These are phyloP conservation scores for Pholiota conissans DNA, from an alignment of 768 basidiomycete genomes.

Conservation along the genomic window DNA sequence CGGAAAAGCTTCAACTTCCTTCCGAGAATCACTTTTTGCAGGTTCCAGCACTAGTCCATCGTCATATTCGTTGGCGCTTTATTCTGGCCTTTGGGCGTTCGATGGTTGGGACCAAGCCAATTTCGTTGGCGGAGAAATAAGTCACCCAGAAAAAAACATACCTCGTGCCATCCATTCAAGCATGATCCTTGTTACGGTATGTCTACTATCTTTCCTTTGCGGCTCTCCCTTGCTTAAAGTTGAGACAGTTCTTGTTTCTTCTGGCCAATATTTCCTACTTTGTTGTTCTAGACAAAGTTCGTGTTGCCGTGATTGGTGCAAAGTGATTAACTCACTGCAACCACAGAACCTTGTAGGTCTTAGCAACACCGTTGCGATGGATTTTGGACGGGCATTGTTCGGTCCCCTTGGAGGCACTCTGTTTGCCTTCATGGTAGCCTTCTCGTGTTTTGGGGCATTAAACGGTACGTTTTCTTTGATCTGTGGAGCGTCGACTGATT, in stretches of 20 bases:
- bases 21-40: slow-evolving; percentile 67
- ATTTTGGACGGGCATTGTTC: slow-evolving; percentile 87
- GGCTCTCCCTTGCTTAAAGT: slow-evolving; percentile 3
- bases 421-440: slow-evolving; percentile 89
- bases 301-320: slow-evolving; percentile 2
- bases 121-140: slow-evolving; percentile 89
- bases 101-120: slow-evolving; percentile 97
- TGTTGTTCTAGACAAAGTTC: slow-evolving; percentile 83
- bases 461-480: slow-evolving; percentile 54
- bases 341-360: slow-evolving; percentile 59
- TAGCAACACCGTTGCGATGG: slow-evolving; percentile 87
- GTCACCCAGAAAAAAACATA: slow-evolving; percentile 79
- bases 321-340: neutral
- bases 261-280: slow-evolving; percentile 90
- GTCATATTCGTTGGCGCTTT: slow-evolving; percentile 89
- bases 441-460: slow-evolving; percentile 94
- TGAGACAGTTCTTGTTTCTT: slow-evolving; percentile 66
- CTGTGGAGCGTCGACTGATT: neutral
- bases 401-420: slow-evolving; percentile 84
- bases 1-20: slow-evolving; percentile 68
- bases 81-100: slow-evolving; percentile 94
- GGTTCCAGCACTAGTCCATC: slow-evolving; percentile 79
- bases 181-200: slow-evolving; percentile 78
- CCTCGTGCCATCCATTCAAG: slow-evolving; percentile 89
- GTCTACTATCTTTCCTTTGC: slow-evolving; percentile 21